A percentile compares a stretch with the other conserved stretches of the same genome.
Conservation (phyloP, 1,284 basidiomycete genomes). For the Sanghuangporus weigelae region DNA sequence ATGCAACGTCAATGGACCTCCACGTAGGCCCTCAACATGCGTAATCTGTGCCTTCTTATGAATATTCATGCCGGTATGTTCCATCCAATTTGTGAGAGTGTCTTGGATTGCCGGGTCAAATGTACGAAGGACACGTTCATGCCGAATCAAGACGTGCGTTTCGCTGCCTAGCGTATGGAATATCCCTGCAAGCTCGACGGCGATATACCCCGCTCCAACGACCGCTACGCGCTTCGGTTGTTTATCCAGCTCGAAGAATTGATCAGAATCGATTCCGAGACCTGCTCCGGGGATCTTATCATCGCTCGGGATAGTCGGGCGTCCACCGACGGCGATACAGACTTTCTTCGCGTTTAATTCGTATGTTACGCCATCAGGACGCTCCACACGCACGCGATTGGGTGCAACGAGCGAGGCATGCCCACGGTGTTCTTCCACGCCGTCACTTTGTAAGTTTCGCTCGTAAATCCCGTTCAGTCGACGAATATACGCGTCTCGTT, state of each 20-base stretch:
- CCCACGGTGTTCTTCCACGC: slow-evolving; percentile 86
- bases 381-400: slow-evolving; percentile 63
- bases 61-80: slow-evolving; percentile 84
- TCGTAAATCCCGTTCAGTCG: slow-evolving; percentile 92
- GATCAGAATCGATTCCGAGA: slow-evolving; percentile 90
- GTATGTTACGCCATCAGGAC: slow-evolving; percentile 59
- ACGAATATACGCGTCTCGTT: slow-evolving; percentile 93
- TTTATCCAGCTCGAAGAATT: slow-evolving; percentile 89
- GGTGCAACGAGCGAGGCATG: slow-evolving; percentile 68
- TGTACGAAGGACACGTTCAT: slow-evolving; percentile 85
- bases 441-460: slow-evolving; percentile 82
- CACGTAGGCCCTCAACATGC: slow-evolving; percentile 72
- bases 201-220: slow-evolving; percentile 96
- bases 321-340: slow-evolving; percentile 83
- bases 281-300: slow-evolving; percentile 83
- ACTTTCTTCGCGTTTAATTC: slow-evolving; percentile 71
- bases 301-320: slow-evolving; percentile 78
- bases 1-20: slow-evolving; percentile 57
- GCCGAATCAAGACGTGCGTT: slow-evolving; percentile 88
- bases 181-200: slow-evolving; percentile 90
- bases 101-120: slow-evolving; percentile 91
- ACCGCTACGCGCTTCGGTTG: slow-evolving; percentile 93
- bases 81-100: slow-evolving; percentile 90
- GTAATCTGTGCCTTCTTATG: slow-evolving; percentile 77
- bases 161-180: slow-evolving; percentile 85